A percentile compares a stretch with the other conserved stretches of the same genome.
Evolutionary conservation across 2,329 filamentous ascomycete genomes (phyloP).

Genomic region (Chlorencoelia australis): DNA sequence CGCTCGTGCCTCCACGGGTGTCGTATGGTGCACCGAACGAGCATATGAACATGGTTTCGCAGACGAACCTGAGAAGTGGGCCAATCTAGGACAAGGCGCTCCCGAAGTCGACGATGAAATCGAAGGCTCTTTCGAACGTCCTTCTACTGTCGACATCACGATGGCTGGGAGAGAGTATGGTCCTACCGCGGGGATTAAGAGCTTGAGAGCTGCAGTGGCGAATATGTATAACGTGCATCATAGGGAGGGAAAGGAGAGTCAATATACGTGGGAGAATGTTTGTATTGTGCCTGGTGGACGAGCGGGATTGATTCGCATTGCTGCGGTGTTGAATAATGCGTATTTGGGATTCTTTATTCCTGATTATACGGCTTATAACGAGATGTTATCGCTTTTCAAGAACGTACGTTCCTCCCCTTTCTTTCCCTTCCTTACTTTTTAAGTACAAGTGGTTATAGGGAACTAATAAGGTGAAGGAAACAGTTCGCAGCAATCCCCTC

Average conservation of each 20-base stretch:
- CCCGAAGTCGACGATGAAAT: constrained; percentile 93
- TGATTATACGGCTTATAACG: constrained; percentile 94
- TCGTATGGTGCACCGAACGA: constrained; percentile 85
- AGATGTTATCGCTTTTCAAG: constrained; percentile 92
- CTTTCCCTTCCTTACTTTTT: not conserved
- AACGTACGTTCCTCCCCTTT: constrained; percentile 45
- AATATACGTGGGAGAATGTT: constrained; percentile 97
- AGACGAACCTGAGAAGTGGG: constrained; percentile 75
- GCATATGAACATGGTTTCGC: constrained; percentile 81
- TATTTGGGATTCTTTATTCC: constrained; percentile 92
- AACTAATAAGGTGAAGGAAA: constrained; percentile 1
- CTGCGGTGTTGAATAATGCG: constrained; percentile 83
- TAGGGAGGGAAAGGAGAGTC: constrained; percentile 71
- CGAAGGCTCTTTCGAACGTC: constrained; percentile 76
- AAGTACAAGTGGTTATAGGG: constrained; percentile 24
- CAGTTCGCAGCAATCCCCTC: constrained; percentile 81
- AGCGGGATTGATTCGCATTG: constrained; percentile 88
- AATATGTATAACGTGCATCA: constrained; percentile 90
- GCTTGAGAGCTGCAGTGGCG: constrained; percentile 79
- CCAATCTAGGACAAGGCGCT: constrained; percentile 88
- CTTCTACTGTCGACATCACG: constrained; percentile 66
- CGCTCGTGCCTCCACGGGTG: constrained; percentile 79
- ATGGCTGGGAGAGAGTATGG: constrained; percentile 80
- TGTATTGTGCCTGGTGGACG: constrained; percentile 91
- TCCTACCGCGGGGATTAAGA: constrained; percentile 88